Evolutionary conservation across 345 rosid species (phyloP).

Genomic region (Noccaea bulbosa): DNA sequence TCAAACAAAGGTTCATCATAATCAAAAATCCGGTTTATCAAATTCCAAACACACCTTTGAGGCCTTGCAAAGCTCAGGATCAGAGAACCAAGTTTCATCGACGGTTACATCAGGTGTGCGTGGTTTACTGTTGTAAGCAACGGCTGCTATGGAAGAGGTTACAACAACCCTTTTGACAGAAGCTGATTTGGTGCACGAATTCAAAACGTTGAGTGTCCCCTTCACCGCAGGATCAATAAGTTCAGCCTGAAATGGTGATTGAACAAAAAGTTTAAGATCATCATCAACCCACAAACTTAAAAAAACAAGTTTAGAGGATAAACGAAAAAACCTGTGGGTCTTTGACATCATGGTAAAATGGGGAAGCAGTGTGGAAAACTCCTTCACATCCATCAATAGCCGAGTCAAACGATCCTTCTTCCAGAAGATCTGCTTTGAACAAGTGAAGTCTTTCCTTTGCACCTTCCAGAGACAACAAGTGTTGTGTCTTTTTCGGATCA

Average conservation of each 20-base stretch:
- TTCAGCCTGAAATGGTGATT: conserved; percentile 58
- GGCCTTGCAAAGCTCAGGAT: conserved; percentile 55
- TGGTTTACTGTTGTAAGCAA: conserved; percentile 57
- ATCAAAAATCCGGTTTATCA: background rate
- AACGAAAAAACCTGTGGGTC: conserved; percentile 73
- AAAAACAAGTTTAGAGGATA: conserved; percentile 1
- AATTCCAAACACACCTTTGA: conserved; percentile 51
- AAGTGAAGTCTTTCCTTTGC: conserved; percentile 74
- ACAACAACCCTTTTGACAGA: conserved; percentile 76
- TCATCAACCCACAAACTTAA: background rate
- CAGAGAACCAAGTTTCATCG: conserved; percentile 85
- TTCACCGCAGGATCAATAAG: conserved; percentile 86
- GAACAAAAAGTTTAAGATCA: background rate
- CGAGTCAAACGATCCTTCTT: conserved; percentile 76
- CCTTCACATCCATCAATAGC: conserved; percentile 72
- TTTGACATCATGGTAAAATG: conserved; percentile 66
- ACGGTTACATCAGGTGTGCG: conserved; percentile 76
- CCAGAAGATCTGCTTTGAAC: conserved; percentile 76
- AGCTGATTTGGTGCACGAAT: conserved; percentile 64
- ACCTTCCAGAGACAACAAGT: conserved; percentile 68
- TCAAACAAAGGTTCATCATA: background rate
- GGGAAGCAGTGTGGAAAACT: conserved; percentile 92
- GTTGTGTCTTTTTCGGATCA: conserved; percentile 74
- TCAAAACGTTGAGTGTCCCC: conserved; percentile 86
- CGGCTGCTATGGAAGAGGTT: conserved; percentile 84